Evolutionary conservation across 169 alveolate species (phyloP).

Genomic region (Plasmodium gallinaceum): DNA sequence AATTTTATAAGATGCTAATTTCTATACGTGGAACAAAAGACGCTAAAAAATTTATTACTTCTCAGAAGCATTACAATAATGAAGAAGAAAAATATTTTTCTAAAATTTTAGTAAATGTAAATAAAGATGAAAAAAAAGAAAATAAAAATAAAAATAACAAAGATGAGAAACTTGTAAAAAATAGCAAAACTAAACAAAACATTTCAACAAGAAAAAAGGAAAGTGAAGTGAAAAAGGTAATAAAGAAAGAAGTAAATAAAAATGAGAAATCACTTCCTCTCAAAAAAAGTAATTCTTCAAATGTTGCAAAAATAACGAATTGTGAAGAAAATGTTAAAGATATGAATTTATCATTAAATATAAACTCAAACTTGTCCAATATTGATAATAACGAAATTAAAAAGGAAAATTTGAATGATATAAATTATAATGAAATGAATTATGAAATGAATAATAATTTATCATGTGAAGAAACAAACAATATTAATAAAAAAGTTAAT

Average conservation of each 20-base stretch:
- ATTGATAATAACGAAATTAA: too few species aligned
- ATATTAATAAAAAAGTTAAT: too few species aligned
- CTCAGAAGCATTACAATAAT: neutral
- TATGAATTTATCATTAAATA: too few species aligned
- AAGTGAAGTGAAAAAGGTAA: neutral
- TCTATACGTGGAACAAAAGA: conserved; percentile 54
- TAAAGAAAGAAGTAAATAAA: neutral
- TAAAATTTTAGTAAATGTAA: neutral
- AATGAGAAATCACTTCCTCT: neutral
- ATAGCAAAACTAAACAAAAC: neutral
- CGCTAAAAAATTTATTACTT: conserved; percentile 17
- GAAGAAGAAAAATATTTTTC: conserved; percentile 21
- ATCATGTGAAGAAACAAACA: too few species aligned
- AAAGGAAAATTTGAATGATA: too few species aligned
- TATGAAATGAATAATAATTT: too few species aligned
- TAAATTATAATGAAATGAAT: too few species aligned
- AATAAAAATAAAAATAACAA: neutral
- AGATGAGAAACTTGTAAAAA: too few species aligned
- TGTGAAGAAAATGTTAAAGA: too few species aligned
- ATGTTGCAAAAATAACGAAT: neutral
- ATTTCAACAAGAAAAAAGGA: neutral
- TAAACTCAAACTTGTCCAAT: too few species aligned
- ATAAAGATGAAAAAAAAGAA: neutral
- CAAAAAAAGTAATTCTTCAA: neutral
- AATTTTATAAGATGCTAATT: conserved; percentile 31